These are phyloP conservation scores for Xylaria bambusicola DNA, from an alignment of 495 filamentous ascomycete species.

Conservation along the genomic window DNA sequence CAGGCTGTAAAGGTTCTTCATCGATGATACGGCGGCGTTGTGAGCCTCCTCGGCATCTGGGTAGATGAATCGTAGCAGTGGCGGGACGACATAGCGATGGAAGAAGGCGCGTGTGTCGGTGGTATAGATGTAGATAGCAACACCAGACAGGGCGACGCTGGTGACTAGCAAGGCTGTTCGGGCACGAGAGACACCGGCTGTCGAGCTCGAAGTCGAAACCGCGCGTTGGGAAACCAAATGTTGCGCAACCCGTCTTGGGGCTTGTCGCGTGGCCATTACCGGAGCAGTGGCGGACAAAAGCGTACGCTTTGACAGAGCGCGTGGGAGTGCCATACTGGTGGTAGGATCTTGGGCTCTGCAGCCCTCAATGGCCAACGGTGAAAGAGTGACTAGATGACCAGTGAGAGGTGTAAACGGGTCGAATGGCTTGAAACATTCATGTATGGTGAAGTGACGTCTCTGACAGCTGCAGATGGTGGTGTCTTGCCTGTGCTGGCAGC, in stretches of 20 bases:
- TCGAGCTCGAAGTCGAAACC: conserved; percentile 41
- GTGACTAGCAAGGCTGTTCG: conserved; percentile 59
- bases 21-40: conserved; percentile 65
- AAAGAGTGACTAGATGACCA: conserved; percentile 8
- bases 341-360: conserved; percentile 37
- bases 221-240: conserved; percentile 27
- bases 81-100: conserved; percentile 80
- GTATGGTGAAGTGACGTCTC: conserved; percentile 8
- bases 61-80: conserved; percentile 66
- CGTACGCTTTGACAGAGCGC: conserved; percentile 34
- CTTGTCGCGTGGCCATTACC: conserved; percentile 24
- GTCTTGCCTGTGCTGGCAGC: neutral
- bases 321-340: conserved; percentile 40
- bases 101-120: conserved; percentile 89
- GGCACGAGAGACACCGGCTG: conserved; percentile 39
- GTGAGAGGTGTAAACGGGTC: neutral
- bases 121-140: conserved; percentile 67
- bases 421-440: neutral
- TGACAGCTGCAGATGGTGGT: neutral
- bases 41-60: conserved; percentile 93
- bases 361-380: conserved; percentile 20
- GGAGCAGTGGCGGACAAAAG: conserved; percentile 35
- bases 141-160: conserved; percentile 43
- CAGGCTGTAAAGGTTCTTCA: conserved; percentile 69
- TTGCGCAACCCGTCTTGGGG: conserved; percentile 23